Percentiles rank a stretch among this genome's conserved stretches.
phyloP scores from a whole-genome alignment of 2,329 filamentous ascomycete genomes.

The Aureobasidium subglaciale region DNA sequence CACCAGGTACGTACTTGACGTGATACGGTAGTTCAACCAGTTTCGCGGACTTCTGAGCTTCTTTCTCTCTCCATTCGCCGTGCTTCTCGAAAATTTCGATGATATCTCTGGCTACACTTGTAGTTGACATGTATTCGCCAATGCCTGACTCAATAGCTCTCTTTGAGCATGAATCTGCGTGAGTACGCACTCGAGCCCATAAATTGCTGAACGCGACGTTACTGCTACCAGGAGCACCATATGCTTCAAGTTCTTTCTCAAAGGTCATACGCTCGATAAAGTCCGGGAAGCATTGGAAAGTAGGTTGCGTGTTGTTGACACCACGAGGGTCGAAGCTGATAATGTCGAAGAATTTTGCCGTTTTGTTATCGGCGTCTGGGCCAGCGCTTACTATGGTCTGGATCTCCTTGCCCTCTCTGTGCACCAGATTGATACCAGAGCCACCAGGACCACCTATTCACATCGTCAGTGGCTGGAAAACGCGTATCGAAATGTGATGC shows the following conservation, averaged over 20 bases:
- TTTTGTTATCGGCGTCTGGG: background rate
- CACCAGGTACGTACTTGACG: slow-evolving; percentile 25
- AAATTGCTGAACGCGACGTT: slow-evolving; percentile 32
- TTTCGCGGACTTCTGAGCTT: slow-evolving; percentile 21
- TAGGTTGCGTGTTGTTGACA: slow-evolving; percentile 30
- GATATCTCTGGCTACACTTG: slow-evolving; percentile 42
- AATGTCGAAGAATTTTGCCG: slow-evolving; percentile 30
- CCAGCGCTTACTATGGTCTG: slow-evolving; percentile 34
- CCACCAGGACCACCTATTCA: slow-evolving; percentile 35
- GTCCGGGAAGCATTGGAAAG: slow-evolving; percentile 30
- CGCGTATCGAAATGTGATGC: background rate
- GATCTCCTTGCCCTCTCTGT: slow-evolving; percentile 28
- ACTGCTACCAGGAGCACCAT: slow-evolving; percentile 33
- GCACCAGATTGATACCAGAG: slow-evolving; percentile 29
- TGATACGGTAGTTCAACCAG: slow-evolving; percentile 21
- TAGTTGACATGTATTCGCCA: slow-evolving; percentile 38
- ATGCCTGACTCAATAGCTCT: slow-evolving; percentile 21
- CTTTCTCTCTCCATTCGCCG: slow-evolving; percentile 26
- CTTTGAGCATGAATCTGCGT: slow-evolving; percentile 22
- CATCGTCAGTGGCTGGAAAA: background rate
- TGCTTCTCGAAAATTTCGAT: slow-evolving; percentile 40
- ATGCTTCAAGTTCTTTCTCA: slow-evolving; percentile 25
- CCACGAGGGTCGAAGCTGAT: slow-evolving; percentile 39
- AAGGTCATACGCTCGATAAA: slow-evolving; percentile 23
- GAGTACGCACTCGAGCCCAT: slow-evolving; percentile 33